phyloP scores from a whole-genome alignment of 2,329 filamentous ascomycete genomes.

The Venturia pyrina region DNA sequence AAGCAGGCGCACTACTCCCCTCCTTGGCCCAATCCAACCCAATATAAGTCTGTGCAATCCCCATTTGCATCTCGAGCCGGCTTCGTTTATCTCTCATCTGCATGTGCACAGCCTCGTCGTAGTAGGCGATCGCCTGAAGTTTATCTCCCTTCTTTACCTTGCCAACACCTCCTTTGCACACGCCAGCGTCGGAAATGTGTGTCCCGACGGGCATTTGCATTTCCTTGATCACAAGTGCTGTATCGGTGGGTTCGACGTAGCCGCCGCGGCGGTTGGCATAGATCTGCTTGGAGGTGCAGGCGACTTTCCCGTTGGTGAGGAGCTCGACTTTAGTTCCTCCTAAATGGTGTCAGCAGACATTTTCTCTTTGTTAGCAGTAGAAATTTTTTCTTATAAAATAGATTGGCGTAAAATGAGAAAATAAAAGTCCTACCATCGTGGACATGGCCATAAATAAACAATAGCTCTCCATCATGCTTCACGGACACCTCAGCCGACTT shows the following conservation, averaged over 20 bases:
- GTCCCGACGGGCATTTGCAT: conserved; percentile 6
- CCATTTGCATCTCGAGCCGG: background rate
- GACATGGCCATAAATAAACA: conserved; percentile 4
- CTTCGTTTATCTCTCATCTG: conserved; percentile 10
- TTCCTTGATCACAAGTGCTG: background rate
- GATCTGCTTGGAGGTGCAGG: conserved; percentile 11
- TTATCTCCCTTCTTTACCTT: conserved; percentile 1
- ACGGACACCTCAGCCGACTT: background rate
- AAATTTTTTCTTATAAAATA: too few species aligned
- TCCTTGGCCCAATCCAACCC: background rate
- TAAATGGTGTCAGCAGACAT: background rate
- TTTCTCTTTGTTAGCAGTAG: background rate
- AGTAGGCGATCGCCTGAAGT: background rate
- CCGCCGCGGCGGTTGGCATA: conserved; percentile 9
- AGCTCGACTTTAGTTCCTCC: conserved; percentile 7
- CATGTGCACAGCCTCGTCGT: conserved; percentile 3
- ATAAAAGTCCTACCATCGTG: background rate
- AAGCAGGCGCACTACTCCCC: background rate
- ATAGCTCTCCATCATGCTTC: conserved; percentile 3
- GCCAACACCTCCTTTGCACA: conserved; percentile 9
- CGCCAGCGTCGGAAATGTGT: conserved; percentile 12
- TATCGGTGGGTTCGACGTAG: background rate
- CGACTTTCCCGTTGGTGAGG: conserved; percentile 2
- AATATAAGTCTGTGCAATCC: background rate
- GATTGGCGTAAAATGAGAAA: background rate